Conservation (phyloP, 2,329 filamentous ascomycete genomes). For the Penicillium oxalicum region DNA sequence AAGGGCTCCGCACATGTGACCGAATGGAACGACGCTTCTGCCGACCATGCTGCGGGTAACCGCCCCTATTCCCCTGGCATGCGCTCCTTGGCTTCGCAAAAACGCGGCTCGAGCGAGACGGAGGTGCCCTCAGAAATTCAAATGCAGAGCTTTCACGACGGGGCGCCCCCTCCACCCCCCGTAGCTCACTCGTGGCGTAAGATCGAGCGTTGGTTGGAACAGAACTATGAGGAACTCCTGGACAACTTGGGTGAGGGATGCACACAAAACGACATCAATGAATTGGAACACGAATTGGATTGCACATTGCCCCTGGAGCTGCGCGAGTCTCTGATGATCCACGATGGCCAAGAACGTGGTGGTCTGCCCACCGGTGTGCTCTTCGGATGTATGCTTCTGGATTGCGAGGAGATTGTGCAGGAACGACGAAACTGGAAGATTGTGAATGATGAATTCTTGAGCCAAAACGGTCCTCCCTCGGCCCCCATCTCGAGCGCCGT, state of each 20-base stretch:
- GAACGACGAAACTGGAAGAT: conserved; percentile 96
- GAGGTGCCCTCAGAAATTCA: conserved; percentile 80
- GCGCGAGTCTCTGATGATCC: conserved; percentile 79
- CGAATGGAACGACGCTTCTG: conserved; percentile 56
- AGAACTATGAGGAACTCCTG: conserved; percentile 88
- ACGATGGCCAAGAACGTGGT: conserved; percentile 95
- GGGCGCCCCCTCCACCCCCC: conserved; percentile 81
- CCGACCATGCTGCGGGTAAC: conserved; percentile 51
- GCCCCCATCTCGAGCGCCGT: conserved; percentile 69
- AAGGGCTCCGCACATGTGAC: conserved; percentile 52
- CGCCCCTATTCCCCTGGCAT: conserved; percentile 86
- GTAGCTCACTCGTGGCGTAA: conserved; percentile 85
- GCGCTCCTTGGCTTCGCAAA: conserved; percentile 66
- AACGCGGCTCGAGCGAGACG: conserved; percentile 55
- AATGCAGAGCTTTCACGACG: conserved; percentile 93
- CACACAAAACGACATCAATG: conserved; percentile 91
- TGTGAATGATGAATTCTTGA: conserved; percentile 84
- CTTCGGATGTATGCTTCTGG: conserved; percentile 89
- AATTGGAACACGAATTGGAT: conserved; percentile 91
- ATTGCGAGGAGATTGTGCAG: conserved; percentile 96
- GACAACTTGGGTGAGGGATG: conserved; percentile 91
- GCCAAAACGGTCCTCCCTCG: conserved; percentile 51
- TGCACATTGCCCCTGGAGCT: conserved; percentile 90
- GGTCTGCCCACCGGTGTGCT: conserved; percentile 86
- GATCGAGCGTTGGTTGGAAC: conserved; percentile 90